Percentiles rank a stretch among this genome's conserved stretches.
phyloP scores from a whole-genome alignment of 176 grass and related monocot genomes.

The Panicum miliaceum region DNA sequence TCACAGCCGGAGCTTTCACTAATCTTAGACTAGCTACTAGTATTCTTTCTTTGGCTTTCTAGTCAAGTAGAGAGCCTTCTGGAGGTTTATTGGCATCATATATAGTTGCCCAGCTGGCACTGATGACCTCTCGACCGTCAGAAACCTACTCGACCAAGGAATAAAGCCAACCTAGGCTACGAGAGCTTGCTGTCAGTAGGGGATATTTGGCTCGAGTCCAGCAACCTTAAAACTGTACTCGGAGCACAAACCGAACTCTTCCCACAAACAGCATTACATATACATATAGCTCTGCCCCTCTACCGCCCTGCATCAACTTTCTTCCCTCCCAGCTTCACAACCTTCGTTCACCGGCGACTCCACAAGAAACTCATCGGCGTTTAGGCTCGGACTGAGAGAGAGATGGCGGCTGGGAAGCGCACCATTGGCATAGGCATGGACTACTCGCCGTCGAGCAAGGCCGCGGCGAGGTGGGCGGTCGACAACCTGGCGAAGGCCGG shows the following conservation, averaged over 20 bases:
- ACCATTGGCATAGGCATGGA: conserved; percentile 75
- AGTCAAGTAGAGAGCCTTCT: conserved; percentile 41
- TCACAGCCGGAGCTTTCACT: neutral
- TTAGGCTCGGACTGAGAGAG: neutral
- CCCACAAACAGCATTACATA: conserved; percentile 38
- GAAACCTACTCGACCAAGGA: conserved; percentile 28
- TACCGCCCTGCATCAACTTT: neutral
- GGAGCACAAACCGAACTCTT: conserved; percentile 36
- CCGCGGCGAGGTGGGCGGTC: conserved; percentile 58
- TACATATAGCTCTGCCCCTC: conserved; percentile 19
- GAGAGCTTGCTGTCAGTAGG: neutral
- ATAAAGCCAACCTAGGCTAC: conserved; percentile 43
- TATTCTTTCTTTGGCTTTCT: conserved; percentile 25
- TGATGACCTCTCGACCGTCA: conserved; percentile 18
- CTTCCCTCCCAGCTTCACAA: neutral
- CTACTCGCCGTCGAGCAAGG: conserved; percentile 83
- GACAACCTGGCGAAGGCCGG: conserved; percentile 55
- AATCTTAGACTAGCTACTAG: neutral
- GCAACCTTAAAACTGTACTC: conserved; percentile 35
- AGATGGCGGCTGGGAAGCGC: conserved; percentile 44
- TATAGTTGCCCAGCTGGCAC: conserved; percentile 35
- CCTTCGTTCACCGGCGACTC: neutral
- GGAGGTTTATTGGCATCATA: conserved; percentile 23
- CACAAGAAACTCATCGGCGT: conserved; percentile 17
- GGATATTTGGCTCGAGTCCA: conserved; percentile 39